Percentiles rank a stretch among this genome's conserved stretches.
Conservation (phyloP, 805 yeast species). For the Barnettozyma sucrosica region DNA sequence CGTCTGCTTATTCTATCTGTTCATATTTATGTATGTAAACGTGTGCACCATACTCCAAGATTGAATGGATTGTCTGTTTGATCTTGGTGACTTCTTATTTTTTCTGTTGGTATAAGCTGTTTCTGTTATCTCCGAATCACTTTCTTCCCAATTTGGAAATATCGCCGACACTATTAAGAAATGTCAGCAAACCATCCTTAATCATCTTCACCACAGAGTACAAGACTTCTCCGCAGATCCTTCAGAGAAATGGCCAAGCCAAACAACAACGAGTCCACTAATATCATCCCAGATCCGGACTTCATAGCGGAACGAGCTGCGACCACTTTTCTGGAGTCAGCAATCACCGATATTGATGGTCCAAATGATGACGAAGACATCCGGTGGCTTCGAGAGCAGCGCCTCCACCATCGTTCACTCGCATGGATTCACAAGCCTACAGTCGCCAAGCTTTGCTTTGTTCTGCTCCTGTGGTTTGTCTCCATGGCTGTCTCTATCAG, state of each 20-base stretch:
- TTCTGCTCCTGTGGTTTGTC: constrained; percentile 38
- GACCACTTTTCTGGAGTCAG: constrained; percentile 31
- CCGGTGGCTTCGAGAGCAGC: constrained; percentile 45
- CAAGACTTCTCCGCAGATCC: not conserved
- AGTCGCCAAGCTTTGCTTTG: constrained; percentile 39
- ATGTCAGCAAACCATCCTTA: not conserved
- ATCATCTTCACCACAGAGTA: not conserved
- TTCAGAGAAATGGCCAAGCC: not conserved
- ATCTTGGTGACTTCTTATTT: too few species aligned
- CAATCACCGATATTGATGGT: constrained; percentile 28
- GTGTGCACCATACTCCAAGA: too few species aligned
- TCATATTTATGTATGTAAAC: too few species aligned
- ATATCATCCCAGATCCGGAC: not conserved
- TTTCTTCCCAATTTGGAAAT: not conserved
- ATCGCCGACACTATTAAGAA: not conserved
- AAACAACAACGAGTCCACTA: not conserved
- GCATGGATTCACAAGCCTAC: constrained; percentile 58
- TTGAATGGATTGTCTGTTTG: too few species aligned
- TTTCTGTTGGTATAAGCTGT: not conserved
- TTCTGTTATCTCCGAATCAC: not conserved
- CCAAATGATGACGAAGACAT: constrained; percentile 29
- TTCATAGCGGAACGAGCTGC: constrained; percentile 4
- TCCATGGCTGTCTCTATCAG: constrained; percentile 35
- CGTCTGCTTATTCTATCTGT: too few species aligned
- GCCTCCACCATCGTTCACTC: constrained; percentile 35